Evolutionary conservation across 2,329 filamentous ascomycete species (phyloP).

Genomic region (Talaromyces amestolkiae): DNA sequence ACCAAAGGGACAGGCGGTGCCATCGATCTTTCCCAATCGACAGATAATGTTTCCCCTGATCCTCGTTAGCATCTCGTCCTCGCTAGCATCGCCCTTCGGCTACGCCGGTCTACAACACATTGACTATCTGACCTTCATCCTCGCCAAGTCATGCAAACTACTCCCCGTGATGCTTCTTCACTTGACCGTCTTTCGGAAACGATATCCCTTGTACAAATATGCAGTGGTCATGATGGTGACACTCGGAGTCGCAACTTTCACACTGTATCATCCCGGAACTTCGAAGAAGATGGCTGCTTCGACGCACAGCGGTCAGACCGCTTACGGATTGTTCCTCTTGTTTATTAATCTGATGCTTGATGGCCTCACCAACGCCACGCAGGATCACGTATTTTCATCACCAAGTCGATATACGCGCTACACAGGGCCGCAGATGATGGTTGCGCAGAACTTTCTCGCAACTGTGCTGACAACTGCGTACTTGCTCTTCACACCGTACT

Average conservation of each 20-base stretch:
- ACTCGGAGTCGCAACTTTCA: constrained; percentile 89
- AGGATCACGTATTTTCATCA: constrained; percentile 84
- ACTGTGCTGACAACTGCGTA: constrained; percentile 74
- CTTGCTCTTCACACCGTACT: constrained; percentile 72
- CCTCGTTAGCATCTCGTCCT: constrained; percentile 81
- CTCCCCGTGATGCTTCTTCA: constrained; percentile 98
- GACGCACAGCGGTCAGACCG: constrained; percentile 64
- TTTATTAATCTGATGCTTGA: constrained; percentile 91
- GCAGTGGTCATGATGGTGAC: constrained; percentile 88
- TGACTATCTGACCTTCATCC: constrained; percentile 96
- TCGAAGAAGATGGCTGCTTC: constrained; percentile 52
- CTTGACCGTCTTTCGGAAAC: constrained; percentile 81
- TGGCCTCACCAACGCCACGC: constrained; percentile 91
- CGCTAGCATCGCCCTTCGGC: constrained; percentile 90
- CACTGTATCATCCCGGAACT: constrained; percentile 72
- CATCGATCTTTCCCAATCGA: constrained; percentile 69
- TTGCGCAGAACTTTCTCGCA: constrained; percentile 87
- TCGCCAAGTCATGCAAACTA: constrained; percentile 97
- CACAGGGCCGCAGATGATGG: constrained; percentile 98
- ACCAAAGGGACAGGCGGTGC: constrained; percentile 50
- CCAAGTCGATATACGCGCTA: constrained; percentile 68
- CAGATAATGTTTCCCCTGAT: constrained; percentile 74
- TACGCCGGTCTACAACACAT: constrained; percentile 90
- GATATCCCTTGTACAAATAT: constrained; percentile 96
- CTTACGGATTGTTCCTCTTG: constrained; percentile 71